phyloP scores from a whole-genome alignment of 257 asterid genomes.

The Asclepias syriaca region DNA sequence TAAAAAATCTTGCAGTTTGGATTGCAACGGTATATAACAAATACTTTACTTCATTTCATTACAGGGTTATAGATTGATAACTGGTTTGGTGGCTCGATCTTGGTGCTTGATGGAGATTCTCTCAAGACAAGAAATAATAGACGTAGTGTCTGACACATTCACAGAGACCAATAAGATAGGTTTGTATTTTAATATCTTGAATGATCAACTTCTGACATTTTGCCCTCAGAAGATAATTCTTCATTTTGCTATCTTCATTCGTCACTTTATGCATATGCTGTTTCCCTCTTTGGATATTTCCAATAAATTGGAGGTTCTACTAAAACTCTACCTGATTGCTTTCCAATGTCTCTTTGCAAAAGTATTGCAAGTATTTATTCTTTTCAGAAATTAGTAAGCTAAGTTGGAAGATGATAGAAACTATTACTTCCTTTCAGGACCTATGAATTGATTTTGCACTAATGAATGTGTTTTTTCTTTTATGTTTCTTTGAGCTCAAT shows the following conservation, averaged over 20 bases:
- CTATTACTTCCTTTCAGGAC: background rate
- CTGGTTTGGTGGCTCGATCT: conserved; percentile 75
- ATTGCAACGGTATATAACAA: conserved; percentile 1
- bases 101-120: conserved; percentile 83
- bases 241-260: background rate
- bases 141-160: conserved; percentile 46
- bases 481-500: background rate
- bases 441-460: background rate
- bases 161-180: conserved; percentile 78
- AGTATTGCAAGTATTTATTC: background rate
- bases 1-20: background rate
- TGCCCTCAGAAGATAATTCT: background rate
- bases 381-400: background rate
- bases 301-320: background rate
- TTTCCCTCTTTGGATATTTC: background rate
- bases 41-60: background rate
- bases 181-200: conserved; percentile 19
- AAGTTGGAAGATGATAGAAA: background rate
- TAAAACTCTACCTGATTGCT: background rate
- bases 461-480: background rate
- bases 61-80: conserved; percentile 78
- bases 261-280: background rate
- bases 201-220: background rate
- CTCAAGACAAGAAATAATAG: conserved; percentile 65
- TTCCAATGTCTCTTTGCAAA: background rate